These are phyloP conservation scores for Globisporangium radiosum DNA, from an alignment of 352 stramenopile species.

Conservation along the genomic window DNA sequence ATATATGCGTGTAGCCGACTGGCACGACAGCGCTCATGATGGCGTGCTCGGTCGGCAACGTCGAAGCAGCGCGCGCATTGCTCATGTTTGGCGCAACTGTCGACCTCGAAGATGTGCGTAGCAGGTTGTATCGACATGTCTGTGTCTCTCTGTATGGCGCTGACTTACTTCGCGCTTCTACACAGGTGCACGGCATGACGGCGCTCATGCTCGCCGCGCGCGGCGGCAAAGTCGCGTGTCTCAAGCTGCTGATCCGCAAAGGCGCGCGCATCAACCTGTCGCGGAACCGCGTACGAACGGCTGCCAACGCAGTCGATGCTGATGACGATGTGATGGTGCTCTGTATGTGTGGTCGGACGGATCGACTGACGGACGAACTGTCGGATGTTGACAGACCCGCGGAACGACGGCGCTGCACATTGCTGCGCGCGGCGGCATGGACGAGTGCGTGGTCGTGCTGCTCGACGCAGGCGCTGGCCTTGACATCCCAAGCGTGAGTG, in stretches of 20 bases:
- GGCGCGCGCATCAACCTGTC: slow-evolving; percentile 78
- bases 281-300: slow-evolving; percentile 49
- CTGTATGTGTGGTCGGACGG: neutral
- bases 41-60: slow-evolving; percentile 79
- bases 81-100: slow-evolving; percentile 83
- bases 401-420: slow-evolving; percentile 81
- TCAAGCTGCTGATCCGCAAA: slow-evolving; percentile 74
- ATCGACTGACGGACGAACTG: neutral
- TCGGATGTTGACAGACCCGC: slow-evolving; percentile 29
- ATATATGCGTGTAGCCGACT: slow-evolving; percentile 39
- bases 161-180: neutral
- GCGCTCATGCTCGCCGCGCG: slow-evolving; percentile 77
- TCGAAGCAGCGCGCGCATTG: slow-evolving; percentile 71
- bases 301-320: neutral
- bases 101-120: slow-evolving; percentile 74
- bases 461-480: slow-evolving; percentile 59
- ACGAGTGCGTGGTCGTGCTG: slow-evolving; percentile 70
- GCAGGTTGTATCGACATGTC: too few species aligned
- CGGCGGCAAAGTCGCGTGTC: slow-evolving; percentile 53
- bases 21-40: slow-evolving; percentile 80
- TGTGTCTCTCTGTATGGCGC: neutral
- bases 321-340: neutral
- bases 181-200: slow-evolving; percentile 73
- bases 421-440: slow-evolving; percentile 60
- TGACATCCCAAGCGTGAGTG: slow-evolving; percentile 70